Evolutionary conservation across 352 stramenopile species (phyloP), one percentile per base, ranked within the genome.

Genomic region (Plasmopara viticola): DNA sequence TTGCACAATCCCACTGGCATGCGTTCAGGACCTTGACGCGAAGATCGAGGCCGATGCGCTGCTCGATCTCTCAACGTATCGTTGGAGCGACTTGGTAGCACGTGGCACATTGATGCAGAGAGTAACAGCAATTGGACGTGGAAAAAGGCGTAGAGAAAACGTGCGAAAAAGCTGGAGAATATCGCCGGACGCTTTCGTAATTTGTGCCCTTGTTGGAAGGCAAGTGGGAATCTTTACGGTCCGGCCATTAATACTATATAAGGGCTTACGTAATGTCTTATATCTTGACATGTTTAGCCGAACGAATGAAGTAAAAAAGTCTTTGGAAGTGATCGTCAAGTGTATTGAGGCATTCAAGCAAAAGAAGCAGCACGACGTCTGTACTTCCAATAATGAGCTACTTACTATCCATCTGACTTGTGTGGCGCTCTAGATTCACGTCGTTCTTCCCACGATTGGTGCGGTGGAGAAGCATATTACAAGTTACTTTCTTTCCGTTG

Each of bases 161-260:
- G 38, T 18, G 7, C 51, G 70, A 51, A 38, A 62, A 31, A 38
- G 58, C 0, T 30, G 62, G n/a, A 60, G 53, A 1, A 54, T 85
- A 13, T 54, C 73, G 8, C 0, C 4, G 0, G 53, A 80, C 41
- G 72, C 67, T 4, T 68, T 82, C n/a, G 44, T 79, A 9, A 70
- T 90, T 14, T 86, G 74, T 43, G 77, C 74, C 2, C 66, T 90
- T 14, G 68, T 86, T 40, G 79, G 79, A 47, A 89, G 78, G 78
- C 86, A 56, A 17, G 15, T 4, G 15, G 8, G 12, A 5, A 9
- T 12, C 10, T 31, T 55, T 6, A 20, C 39, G 12, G 28, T 42
- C 38, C 5, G 3, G 38, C 29, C 3, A 14, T 13, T 12, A 38
- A 43, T 2, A 13, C 13, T n/a, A 7, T 41, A 6, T 6, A 17